phyloP scores from a whole-genome alignment of 805 yeast species.

The Yamadazyma endophytica region DNA sequence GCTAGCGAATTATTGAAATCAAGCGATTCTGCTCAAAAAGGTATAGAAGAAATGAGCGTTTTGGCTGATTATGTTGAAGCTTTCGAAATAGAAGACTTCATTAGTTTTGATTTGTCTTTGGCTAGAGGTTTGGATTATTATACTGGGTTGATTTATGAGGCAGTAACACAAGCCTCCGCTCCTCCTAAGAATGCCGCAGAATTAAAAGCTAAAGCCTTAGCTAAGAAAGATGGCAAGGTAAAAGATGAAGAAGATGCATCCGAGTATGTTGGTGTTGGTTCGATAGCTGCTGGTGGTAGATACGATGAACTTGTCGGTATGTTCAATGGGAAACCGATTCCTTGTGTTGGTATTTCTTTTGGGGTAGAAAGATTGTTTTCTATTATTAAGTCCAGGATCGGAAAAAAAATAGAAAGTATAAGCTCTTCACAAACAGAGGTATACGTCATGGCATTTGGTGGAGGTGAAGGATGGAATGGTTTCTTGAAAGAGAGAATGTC shows the following conservation, averaged over 20 bases:
- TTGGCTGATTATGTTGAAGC: slow-evolving; percentile 80
- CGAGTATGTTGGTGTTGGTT: slow-evolving; percentile 96
- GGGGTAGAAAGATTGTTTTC: slow-evolving; percentile 96
- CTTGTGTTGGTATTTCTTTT: slow-evolving; percentile 96
- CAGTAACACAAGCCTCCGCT: slow-evolving; percentile 93
- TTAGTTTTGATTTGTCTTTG: slow-evolving; percentile 87
- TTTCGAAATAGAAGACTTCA: slow-evolving; percentile 60
- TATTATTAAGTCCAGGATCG: slow-evolving; percentile 72
- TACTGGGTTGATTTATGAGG: slow-evolving; percentile 95
- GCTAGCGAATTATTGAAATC: slow-evolving; percentile 53
- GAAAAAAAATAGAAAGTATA: slow-evolving; percentile 53
- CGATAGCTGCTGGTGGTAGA: slow-evolving; percentile 98
- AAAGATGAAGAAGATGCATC: slow-evolving; percentile 69
- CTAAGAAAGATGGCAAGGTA: slow-evolving; percentile 20
- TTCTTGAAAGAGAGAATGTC: slow-evolving; percentile 88
- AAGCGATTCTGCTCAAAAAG: slow-evolving; percentile 73
- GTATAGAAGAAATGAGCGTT: slow-evolving; percentile 73
- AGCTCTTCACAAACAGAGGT: slow-evolving; percentile 90
- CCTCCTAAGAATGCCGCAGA: slow-evolving; percentile 81
- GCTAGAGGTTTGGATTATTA: slow-evolving; percentile 98
- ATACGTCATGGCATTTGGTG: slow-evolving; percentile 96
- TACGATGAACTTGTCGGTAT: slow-evolving; percentile 95
- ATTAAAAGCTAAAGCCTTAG: slow-evolving; percentile 45
- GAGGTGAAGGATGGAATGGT: slow-evolving; percentile 95
- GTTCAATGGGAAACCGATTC: slow-evolving; percentile 92